A percentile compares a stretch with the other conserved stretches of the same genome.
phyloP scores from a whole-genome alignment of 2,329 filamentous ascomycete genomes.

The Sclerotinia borealis region DNA sequence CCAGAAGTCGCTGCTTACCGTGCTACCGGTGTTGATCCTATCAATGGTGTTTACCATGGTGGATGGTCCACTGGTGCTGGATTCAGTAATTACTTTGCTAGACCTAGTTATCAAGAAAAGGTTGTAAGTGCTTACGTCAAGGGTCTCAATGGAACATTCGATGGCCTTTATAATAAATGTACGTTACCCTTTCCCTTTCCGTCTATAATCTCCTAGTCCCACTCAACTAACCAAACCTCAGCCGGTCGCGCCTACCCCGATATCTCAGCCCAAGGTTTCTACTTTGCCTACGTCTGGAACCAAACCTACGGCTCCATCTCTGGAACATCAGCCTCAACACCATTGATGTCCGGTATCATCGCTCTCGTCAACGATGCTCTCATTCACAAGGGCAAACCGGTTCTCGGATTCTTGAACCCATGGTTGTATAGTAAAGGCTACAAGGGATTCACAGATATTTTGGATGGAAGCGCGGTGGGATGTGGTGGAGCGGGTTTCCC shows the following conservation, averaged over 20 bases:
- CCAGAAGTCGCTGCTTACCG: slow-evolving; percentile 29
- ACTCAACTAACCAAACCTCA: slow-evolving; percentile 2
- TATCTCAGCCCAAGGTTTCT: slow-evolving; percentile 50
- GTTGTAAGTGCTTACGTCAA: slow-evolving; percentile 38
- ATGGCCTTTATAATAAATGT: slow-evolving; percentile 38
- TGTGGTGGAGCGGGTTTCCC: slow-evolving; percentile 31
- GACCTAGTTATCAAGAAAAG: slow-evolving; percentile 41
- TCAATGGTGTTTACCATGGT: slow-evolving; percentile 29
- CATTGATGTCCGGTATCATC: slow-evolving; percentile 50
- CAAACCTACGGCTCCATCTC: slow-evolving; percentile 36
- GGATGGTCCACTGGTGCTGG: slow-evolving; percentile 42
- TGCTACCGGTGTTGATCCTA: slow-evolving; percentile 28
- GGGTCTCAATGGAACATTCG: slow-evolving; percentile 39
- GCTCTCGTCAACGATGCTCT: slow-evolving; percentile 57
- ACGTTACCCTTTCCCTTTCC: neutral
- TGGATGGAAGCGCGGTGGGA: slow-evolving; percentile 33
- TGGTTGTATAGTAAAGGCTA: slow-evolving; percentile 36
- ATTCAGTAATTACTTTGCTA: slow-evolving; percentile 45
- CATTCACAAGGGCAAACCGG: slow-evolving; percentile 42
- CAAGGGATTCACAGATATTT: slow-evolving; percentile 37
- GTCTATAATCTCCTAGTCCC: neutral
- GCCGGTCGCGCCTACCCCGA: slow-evolving; percentile 46
- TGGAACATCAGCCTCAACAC: slow-evolving; percentile 49
- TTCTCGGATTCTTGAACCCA: slow-evolving; percentile 40
- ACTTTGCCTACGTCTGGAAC: slow-evolving; percentile 42